Conservation (phyloP, 2,329 filamentous ascomycete species). For the Diaporthe ampelina region DNA sequence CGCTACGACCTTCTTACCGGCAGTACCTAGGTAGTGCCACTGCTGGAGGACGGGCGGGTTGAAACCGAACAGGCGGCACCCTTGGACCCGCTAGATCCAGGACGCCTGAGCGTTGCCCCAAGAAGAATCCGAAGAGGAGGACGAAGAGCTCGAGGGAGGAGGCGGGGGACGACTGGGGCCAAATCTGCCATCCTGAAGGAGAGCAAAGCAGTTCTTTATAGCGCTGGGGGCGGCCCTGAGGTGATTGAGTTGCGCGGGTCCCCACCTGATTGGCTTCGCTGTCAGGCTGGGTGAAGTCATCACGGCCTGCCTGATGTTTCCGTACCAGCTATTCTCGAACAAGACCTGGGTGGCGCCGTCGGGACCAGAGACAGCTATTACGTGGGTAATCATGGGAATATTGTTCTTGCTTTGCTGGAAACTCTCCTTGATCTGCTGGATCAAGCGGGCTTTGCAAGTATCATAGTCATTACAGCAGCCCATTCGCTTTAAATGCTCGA, state of each 20-base stretch:
- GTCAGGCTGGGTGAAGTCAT: background rate
- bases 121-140: background rate
- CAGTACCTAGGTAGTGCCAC: background rate
- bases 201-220: background rate
- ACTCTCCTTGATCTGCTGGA: no score
- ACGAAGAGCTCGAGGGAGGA: background rate
- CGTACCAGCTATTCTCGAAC: background rate
- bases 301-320: background rate
- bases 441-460: background rate
- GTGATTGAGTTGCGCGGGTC: background rate
- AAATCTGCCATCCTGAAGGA: background rate
- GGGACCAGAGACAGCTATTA: background rate
- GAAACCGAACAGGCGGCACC: background rate
- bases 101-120: background rate
- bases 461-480: background rate
- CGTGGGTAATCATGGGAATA: background rate
- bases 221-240: background rate
- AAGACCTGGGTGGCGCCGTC: background rate
- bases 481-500: constrained; percentile 45
- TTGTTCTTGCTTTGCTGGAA: background rate
- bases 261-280: background rate
- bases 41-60: no score
- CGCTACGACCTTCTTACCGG: no score
- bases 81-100: background rate
- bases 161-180: background rate